phyloP scores from a whole-genome alignment of 2,329 filamentous ascomycete species.

The Verticillium nonalfalfae region DNA sequence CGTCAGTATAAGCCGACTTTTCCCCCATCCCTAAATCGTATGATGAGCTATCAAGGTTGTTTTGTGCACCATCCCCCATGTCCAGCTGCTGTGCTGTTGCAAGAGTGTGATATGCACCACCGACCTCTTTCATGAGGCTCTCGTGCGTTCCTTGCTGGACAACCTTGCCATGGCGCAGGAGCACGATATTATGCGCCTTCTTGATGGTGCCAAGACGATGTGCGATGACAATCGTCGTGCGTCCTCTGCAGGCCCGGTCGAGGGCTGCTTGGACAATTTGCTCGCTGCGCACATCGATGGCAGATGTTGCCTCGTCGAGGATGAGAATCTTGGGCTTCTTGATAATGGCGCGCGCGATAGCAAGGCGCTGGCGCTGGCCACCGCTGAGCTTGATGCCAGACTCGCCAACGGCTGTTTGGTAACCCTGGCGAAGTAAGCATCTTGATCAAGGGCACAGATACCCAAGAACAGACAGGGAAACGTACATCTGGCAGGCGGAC shows the following conservation, averaged over 20 bases:
- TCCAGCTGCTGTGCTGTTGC: conserved; percentile 15
- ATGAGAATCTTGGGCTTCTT: conserved; percentile 56
- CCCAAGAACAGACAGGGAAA: background rate
- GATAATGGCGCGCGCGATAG: conserved; percentile 57
- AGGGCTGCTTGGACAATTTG: conserved; percentile 28
- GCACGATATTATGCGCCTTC: conserved; percentile 27
- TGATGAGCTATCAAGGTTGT: background rate
- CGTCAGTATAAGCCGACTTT: background rate
- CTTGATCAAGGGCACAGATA: background rate
- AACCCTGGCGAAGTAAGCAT: conserved; percentile 24
- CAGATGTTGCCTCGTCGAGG: conserved; percentile 56
- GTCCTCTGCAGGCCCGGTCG: conserved; percentile 9
- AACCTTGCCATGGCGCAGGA: conserved; percentile 35
- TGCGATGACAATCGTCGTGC: conserved; percentile 17
- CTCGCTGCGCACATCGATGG: conserved; percentile 30
- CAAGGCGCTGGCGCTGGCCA: conserved; percentile 55
- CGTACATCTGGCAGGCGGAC: conserved; percentile 34
- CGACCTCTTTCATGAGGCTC: conserved; percentile 10
- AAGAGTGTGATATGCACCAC: conserved; percentile 15
- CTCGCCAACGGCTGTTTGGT: conserved; percentile 51
- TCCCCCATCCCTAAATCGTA: background rate
- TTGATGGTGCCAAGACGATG: conserved; percentile 19
- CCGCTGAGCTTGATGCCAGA: conserved; percentile 54
- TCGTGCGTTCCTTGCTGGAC: conserved; percentile 28
- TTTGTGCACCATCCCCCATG: background rate